Conservation (phyloP, 768 basidiomycete species). For the Leccinum disarticulatum region DNA sequence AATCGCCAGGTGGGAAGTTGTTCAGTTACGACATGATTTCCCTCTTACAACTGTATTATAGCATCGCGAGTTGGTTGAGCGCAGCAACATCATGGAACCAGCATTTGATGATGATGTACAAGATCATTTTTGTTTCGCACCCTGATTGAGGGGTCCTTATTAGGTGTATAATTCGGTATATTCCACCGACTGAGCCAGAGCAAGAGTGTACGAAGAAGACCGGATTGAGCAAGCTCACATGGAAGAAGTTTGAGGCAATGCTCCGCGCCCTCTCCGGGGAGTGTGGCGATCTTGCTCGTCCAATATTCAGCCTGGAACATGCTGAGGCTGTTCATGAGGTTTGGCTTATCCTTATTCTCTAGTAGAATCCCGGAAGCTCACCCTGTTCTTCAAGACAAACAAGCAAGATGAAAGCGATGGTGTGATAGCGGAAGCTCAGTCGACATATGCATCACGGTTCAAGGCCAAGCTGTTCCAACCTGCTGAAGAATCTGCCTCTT, state of each 20-base stretch:
- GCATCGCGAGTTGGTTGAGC: slow-evolving; percentile 70
- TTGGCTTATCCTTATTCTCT: background rate
- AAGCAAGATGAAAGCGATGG: slow-evolving; percentile 27
- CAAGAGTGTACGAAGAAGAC: slow-evolving; percentile 78
- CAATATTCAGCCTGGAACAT: slow-evolving; percentile 96
- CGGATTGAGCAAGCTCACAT: slow-evolving; percentile 72
- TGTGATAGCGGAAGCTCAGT: slow-evolving; percentile 25
- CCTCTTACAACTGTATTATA: slow-evolving; percentile 27
- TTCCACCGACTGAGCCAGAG: slow-evolving; percentile 94
- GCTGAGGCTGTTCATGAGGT: slow-evolving; percentile 96
- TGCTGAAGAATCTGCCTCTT: slow-evolving; percentile 46
- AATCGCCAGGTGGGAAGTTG: slow-evolving; percentile 44
- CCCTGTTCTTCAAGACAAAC: slow-evolving; percentile 32
- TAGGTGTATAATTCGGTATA: slow-evolving; percentile 87
- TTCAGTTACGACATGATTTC: background rate
- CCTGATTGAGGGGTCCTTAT: slow-evolving; percentile 9
- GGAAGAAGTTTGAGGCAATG: slow-evolving; percentile 87
- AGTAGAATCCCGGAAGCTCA: slow-evolving; percentile 2
- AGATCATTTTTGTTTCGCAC: slow-evolving; percentile 7
- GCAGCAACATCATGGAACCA: slow-evolving; percentile 51
- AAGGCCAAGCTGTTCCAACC: slow-evolving; percentile 78
- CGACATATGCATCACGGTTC: slow-evolving; percentile 58
- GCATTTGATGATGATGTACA: slow-evolving; percentile 82
- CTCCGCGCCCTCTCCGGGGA: slow-evolving; percentile 82
- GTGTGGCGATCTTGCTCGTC: slow-evolving; percentile 87